These are phyloP conservation scores for Phialocephala subalpina DNA, from an alignment of 2,329 filamentous ascomycete species.

Conservation along the genomic window DNA sequence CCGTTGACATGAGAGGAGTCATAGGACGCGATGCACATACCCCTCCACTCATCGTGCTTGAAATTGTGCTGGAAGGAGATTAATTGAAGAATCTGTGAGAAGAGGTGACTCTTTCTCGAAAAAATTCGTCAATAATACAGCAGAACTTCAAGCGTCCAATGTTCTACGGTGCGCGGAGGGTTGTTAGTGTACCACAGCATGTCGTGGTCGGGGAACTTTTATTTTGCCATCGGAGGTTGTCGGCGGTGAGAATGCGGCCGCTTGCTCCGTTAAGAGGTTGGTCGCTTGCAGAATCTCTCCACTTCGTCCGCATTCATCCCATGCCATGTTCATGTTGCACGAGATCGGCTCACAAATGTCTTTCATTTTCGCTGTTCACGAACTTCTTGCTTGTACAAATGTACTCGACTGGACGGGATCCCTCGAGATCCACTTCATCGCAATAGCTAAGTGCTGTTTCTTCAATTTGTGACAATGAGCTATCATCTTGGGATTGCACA, in stretches of 20 bases:
- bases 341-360: constrained; percentile 18
- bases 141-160: background rate
- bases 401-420: background rate
- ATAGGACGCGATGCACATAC: constrained; percentile 34
- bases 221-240: background rate
- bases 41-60: constrained; percentile 36
- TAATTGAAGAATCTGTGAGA: background rate
- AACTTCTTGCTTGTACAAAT: background rate
- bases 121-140: background rate
- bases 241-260: constrained; percentile 3
- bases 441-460: constrained; percentile 2
- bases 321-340: no score
- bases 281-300: constrained; percentile 4
- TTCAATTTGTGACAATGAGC: constrained; percentile 35
- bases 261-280: background rate
- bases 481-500: constrained; percentile 39
- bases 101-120: background rate
- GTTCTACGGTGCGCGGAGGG: background rate
- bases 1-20: constrained; percentile 27
- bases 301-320: background rate
- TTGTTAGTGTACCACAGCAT: no score
- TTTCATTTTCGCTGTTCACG: background rate
- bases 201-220: no score
- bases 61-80: background rate
- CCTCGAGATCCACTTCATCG: background rate